Conservation (phyloP, 345 rosid species). For the Balakata baccata region DNA sequence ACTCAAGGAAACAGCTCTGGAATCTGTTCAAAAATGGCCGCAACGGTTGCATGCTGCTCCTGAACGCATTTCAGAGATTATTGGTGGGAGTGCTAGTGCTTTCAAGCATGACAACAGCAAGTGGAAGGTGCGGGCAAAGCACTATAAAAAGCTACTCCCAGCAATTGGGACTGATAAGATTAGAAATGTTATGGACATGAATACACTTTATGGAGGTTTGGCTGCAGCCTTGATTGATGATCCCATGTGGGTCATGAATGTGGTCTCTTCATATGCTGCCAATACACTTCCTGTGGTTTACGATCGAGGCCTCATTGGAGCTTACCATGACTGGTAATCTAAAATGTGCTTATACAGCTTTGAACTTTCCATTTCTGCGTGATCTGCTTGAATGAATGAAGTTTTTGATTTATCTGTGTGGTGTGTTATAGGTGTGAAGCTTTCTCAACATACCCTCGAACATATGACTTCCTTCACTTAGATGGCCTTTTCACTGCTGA, state of each 20-base stretch:
- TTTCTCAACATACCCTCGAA: conserved; percentile 92
- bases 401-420: conserved; percentile 18
- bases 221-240: conserved; percentile 71
- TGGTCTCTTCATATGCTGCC: conserved; percentile 76
- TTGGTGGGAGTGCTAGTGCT: conserved; percentile 58
- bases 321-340: conserved; percentile 85
- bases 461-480: conserved; percentile 90
- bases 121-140: conserved; percentile 80
- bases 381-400: not conserved
- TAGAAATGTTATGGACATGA: conserved; percentile 98
- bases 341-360: conserved; percentile 5
- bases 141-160: conserved; percentile 82
- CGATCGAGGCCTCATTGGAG: conserved; percentile 95
- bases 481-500: conserved; percentile 86
- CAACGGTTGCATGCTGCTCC: conserved; percentile 64
- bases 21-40: conserved; percentile 78
- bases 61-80: conserved; percentile 66
- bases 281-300: conserved; percentile 79
- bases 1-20: conserved; percentile 55
- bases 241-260: conserved; percentile 96
- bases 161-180: conserved; percentile 76
- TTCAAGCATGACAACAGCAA: conserved; percentile 77
- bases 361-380: not conserved
- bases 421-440: conserved; percentile 80
- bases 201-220: conserved; percentile 89